phyloP scores from a whole-genome alignment of 2,329 filamentous ascomycete genomes.

The Talaromyces sp. region DNA sequence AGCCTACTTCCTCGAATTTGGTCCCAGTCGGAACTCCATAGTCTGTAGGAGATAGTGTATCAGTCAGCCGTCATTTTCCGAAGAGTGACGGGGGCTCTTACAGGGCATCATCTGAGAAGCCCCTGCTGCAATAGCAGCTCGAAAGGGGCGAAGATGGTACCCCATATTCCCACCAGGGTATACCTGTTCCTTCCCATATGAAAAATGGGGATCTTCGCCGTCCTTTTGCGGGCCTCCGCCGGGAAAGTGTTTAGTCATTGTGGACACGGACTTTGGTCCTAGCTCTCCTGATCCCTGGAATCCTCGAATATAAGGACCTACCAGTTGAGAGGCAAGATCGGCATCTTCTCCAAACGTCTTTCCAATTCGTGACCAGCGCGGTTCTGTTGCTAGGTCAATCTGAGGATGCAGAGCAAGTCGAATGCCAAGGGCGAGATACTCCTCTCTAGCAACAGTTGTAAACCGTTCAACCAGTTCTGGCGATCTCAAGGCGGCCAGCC shows the following conservation, averaged over 20 bases:
- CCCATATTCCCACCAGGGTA: constrained; percentile 55
- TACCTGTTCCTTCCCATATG: constrained; percentile 52
- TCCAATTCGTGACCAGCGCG: constrained; percentile 50
- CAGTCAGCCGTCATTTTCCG: too few relatives aligned
- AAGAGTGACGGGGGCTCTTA: too few relatives aligned
- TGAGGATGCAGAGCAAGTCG: constrained; percentile 52
- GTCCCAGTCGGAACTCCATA: background rate
- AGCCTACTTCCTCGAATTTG: constrained; percentile 30
- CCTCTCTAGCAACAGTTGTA: constrained; percentile 51
- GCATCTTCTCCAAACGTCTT: constrained; percentile 51
- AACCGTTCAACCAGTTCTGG: constrained; percentile 48
- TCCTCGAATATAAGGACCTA: background rate
- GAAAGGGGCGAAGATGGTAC: background rate
- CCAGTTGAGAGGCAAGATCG: background rate
- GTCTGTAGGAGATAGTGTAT: background rate
- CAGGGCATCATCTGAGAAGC: background rate
- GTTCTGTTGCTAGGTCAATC: constrained; percentile 53
- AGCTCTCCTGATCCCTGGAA: background rate
- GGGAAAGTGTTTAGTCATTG: constrained; percentile 56
- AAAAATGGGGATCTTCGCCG: constrained; percentile 55
- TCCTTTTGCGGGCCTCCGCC: constrained; percentile 51
- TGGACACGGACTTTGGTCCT: constrained; percentile 21
- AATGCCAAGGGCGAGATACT: constrained; percentile 45
- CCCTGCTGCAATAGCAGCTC: background rate
- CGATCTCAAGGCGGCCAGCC: constrained; percentile 51